Conservation (phyloP, 208 protist genomes). For the Angomonas desouzai region DNA sequence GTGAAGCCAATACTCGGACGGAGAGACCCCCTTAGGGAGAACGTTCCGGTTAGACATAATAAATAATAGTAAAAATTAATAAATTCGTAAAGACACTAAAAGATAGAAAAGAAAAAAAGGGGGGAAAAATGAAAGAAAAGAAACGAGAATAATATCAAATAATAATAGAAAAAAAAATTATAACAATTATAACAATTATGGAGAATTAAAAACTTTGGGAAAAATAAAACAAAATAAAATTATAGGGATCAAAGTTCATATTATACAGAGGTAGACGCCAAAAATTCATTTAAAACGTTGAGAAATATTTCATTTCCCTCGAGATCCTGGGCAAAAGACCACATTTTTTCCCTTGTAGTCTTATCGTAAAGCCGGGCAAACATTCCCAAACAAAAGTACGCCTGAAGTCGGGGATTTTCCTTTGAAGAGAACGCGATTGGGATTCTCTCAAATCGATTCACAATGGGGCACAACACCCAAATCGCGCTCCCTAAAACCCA, state of each 20-base stretch:
- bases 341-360: not conserved
- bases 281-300: not conserved
- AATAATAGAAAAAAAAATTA: too few species aligned
- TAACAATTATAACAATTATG: too few species aligned
- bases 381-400: not conserved
- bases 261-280: not conserved
- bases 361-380: not conserved
- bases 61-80: constrained; percentile 14
- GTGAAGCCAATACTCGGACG: constrained; percentile 56
- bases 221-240: not conserved
- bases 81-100: not conserved
- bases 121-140: constrained; percentile 4
- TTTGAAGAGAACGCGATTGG: not conserved
- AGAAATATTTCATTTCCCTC: not conserved
- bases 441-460: not conserved
- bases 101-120: too few species aligned
- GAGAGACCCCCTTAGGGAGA: constrained; percentile 43
- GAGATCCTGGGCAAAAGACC: not conserved
- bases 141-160: too few species aligned
- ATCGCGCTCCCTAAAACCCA: constrained; percentile 1
- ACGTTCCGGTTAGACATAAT: constrained; percentile 38
- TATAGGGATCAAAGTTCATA: too few species aligned
- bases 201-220: not conserved
- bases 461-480: constrained; percentile 1
- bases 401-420: not conserved